A percentile compares a stretch with the other conserved stretches of the same genome.
phyloP scores from a whole-genome alignment of 2,329 filamentous ascomycete species.

The Diaporthe helianthi region DNA sequence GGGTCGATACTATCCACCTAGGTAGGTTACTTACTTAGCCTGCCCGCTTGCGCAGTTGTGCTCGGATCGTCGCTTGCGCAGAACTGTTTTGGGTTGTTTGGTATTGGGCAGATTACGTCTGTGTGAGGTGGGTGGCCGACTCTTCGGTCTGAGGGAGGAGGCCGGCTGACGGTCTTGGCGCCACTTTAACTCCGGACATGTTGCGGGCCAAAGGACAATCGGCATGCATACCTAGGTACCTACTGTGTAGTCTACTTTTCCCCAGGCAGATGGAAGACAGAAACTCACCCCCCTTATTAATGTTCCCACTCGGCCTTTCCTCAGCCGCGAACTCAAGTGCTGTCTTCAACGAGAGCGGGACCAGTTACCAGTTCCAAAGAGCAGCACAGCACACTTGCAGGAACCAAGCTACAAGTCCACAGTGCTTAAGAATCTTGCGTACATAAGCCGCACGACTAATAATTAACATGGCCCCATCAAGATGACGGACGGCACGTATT shows the following conservation, averaged over 20 bases:
- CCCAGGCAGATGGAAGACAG: too few species aligned
- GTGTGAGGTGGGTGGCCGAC: not conserved
- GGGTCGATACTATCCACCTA: not conserved
- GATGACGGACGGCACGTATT: not conserved
- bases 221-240: too few species aligned
- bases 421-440: not conserved
- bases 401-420: conserved; percentile 6
- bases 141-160: not conserved
- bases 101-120: conserved; percentile 6
- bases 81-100: not conserved
- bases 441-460: conserved; percentile 4
- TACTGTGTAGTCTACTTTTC: too few species aligned
- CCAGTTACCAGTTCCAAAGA: not conserved
- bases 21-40: too few species aligned
- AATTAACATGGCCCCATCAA: not conserved
- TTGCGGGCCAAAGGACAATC: not conserved
- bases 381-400: too few species aligned
- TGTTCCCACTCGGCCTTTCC: not conserved
- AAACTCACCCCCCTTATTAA: too few species aligned
- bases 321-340: not conserved
- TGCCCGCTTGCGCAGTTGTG: too few species aligned
- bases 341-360: conserved; percentile 1
- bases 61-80: not conserved
- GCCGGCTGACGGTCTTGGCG: not conserved
- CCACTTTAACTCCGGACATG: conserved; percentile 14